These are phyloP conservation scores for Microthyrium microscopicum DNA, from an alignment of 2,329 filamentous ascomycete genomes.

Conservation along the genomic window DNA sequence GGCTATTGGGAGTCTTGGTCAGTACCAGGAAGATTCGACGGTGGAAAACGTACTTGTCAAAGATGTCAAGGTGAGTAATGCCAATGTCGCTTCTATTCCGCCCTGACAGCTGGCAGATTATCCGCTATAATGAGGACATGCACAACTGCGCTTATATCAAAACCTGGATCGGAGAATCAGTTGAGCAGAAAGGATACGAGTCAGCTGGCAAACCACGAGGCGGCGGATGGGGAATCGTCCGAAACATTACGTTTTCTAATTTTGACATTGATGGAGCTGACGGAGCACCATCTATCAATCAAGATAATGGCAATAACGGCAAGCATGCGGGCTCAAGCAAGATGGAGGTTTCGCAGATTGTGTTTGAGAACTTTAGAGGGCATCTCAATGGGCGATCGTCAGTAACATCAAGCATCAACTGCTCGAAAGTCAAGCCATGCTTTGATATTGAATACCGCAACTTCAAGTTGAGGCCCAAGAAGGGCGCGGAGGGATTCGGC, in stretches of 20 bases:
- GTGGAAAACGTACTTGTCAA: conserved; percentile 33
- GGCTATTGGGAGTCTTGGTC: conserved; percentile 36
- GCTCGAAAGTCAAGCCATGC: conserved; percentile 32
- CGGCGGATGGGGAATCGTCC: conserved; percentile 36
- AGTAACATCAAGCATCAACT: conserved; percentile 27
- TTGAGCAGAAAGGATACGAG: conserved; percentile 31
- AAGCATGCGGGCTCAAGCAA: conserved; percentile 30
- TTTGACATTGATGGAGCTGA: conserved; percentile 32
- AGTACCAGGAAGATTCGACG: conserved; percentile 37
- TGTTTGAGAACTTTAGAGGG: conserved; percentile 36
- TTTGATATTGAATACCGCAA: conserved; percentile 33
- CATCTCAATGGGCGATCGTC: conserved; percentile 19
- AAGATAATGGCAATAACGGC: conserved; percentile 35
- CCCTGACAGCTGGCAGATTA: conserved; percentile 14
- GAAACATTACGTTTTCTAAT: conserved; percentile 34
- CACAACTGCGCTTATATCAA: conserved; percentile 37
- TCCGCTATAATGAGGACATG: conserved; percentile 30
- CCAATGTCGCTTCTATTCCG: not conserved
- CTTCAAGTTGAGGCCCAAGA: conserved; percentile 18
- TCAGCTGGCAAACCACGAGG: conserved; percentile 31
- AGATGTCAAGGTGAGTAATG: conserved; percentile 20
- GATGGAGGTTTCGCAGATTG: conserved; percentile 33
- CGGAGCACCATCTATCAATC: conserved; percentile 26
- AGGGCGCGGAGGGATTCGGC: conserved; percentile 18
- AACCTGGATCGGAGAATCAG: conserved; percentile 35